Evolutionary conservation across 2,329 filamentous ascomycete genomes (phyloP).

Genomic region (Cercospora beticola): DNA sequence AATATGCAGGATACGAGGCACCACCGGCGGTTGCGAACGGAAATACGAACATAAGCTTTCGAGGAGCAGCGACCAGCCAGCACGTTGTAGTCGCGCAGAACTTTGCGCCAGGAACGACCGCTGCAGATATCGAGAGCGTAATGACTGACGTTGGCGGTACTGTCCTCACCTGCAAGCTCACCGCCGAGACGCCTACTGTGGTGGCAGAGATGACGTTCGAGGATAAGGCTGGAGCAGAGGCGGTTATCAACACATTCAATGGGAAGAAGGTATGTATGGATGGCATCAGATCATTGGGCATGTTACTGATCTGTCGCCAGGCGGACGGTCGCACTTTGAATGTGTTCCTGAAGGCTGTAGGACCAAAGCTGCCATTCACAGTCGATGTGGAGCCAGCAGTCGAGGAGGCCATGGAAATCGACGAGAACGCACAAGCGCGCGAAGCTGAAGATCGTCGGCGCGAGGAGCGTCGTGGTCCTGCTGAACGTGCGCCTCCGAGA

Average conservation of each 20-base stretch:
- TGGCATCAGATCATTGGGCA: neutral
- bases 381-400: conserved; percentile 22
- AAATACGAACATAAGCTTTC: conserved; percentile 62
- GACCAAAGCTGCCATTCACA: conserved; percentile 18
- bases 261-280: conserved; percentile 65
- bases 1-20: conserved; percentile 34
- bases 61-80: conserved; percentile 64
- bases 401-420: conserved; percentile 48
- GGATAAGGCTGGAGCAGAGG: conserved; percentile 69
- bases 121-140: conserved; percentile 78
- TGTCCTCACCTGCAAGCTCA: conserved; percentile 64
- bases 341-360: conserved; percentile 54
- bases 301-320: conserved; percentile 41
- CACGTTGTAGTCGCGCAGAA: conserved; percentile 75
- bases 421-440: conserved; percentile 36
- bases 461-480: conserved; percentile 34
- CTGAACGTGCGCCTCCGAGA: conserved; percentile 26
- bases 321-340: conserved; percentile 73
- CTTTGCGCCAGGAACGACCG: conserved; percentile 78
- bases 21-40: conserved; percentile 27
- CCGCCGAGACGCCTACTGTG: conserved; percentile 68
- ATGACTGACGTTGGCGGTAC: conserved; percentile 64
- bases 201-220: conserved; percentile 76
- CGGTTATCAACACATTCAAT: conserved; percentile 73
- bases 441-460: conserved; percentile 34